Evolutionary conservation across 1,284 basidiomycete species (phyloP).

Genomic region (Phellopilus nigrolimitatus): DNA sequence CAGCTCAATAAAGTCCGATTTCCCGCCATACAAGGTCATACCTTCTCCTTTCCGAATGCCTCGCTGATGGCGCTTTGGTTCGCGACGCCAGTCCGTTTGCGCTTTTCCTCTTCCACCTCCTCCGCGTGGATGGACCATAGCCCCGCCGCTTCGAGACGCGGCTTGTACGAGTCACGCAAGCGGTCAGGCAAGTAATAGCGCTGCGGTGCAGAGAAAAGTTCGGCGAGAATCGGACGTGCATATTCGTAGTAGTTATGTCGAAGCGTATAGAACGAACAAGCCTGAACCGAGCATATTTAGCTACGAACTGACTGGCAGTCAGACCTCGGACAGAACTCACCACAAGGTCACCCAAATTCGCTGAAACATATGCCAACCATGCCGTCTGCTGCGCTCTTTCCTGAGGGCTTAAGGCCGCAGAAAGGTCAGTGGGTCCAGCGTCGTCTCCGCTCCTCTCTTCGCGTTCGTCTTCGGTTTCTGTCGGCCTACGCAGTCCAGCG

Average conservation of each 20-base stretch:
- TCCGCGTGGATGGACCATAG: slow-evolving; percentile 55
- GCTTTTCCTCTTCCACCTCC: slow-evolving; percentile 34
- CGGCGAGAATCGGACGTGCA: slow-evolving; percentile 48
- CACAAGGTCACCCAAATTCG: slow-evolving; percentile 63
- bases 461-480: slow-evolving; percentile 22
- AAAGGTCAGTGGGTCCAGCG: slow-evolving; percentile 35
- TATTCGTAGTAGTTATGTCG: slow-evolving; percentile 56
- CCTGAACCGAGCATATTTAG: slow-evolving; percentile 28
- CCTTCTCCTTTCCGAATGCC: slow-evolving; percentile 64
- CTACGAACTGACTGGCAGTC: neutral
- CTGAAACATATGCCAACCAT: slow-evolving; percentile 59
- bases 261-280: slow-evolving; percentile 57
- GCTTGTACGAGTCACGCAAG: slow-evolving; percentile 50
- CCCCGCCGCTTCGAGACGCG: slow-evolving; percentile 56
- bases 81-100: slow-evolving; percentile 31
- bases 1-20: too few species aligned
- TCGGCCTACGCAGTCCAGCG: slow-evolving; percentile 35
- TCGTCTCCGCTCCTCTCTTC: slow-evolving; percentile 14
- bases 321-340: slow-evolving; percentile 41
- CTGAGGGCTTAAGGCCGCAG: slow-evolving; percentile 37
- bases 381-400: slow-evolving; percentile 54
- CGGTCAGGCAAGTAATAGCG: slow-evolving; percentile 66
- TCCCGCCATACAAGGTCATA: slow-evolving; percentile 30
- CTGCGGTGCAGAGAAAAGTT: slow-evolving; percentile 59
- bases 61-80: slow-evolving; percentile 32